A percentile compares a stretch with the other conserved stretches of the same genome.
These are phyloP conservation scores for Exophiala mesophila DNA, from an alignment of 2,329 filamentous ascomycete species.

Conservation along the genomic window DNA sequence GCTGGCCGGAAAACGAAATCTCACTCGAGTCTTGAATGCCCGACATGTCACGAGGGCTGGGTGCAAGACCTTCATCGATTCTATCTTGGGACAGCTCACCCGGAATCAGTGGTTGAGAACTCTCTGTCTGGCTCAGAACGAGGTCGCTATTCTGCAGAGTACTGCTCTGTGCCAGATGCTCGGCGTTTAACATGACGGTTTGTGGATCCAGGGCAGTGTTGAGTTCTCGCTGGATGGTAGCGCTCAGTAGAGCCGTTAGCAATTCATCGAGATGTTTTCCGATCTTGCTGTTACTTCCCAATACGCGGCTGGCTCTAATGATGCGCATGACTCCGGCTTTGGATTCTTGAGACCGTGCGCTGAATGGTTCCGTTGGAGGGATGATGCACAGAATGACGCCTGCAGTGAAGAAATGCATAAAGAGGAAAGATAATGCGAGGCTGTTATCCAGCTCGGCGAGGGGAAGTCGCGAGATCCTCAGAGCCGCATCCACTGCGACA, in stretches of 20 bases:
- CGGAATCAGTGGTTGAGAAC: not conserved
- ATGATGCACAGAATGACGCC: slow-evolving; percentile 30
- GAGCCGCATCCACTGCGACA: slow-evolving; percentile 27
- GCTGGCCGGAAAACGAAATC: not conserved
- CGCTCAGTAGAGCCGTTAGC: slow-evolving; percentile 27
- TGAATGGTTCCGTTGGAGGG: slow-evolving; percentile 29
- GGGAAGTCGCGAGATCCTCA: slow-evolving; percentile 29
- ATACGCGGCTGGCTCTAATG: slow-evolving; percentile 25
- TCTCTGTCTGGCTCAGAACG: not conserved
- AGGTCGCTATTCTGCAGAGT: not conserved
- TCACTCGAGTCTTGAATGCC: not conserved
- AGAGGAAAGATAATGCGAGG: slow-evolving; percentile 24
- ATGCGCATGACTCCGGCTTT: slow-evolving; percentile 30
- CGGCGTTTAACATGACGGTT: not conserved
- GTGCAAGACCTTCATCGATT: not conserved
- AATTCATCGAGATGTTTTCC: slow-evolving; percentile 28
- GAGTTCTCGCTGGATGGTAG: slow-evolving; percentile 24
- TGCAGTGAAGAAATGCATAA: slow-evolving; percentile 24
- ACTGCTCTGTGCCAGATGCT: not conserved
- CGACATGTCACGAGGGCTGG: not conserved
- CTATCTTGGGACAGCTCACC: not conserved
- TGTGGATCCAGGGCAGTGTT: slow-evolving; percentile 6
- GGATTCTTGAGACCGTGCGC: slow-evolving; percentile 27
- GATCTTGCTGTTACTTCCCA: slow-evolving; percentile 25
- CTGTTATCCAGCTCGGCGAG: slow-evolving; percentile 28